These are phyloP conservation scores for Pestalotiopsis sp. DNA, from an alignment of 2,329 filamentous ascomycete genomes.

Conservation along the genomic window DNA sequence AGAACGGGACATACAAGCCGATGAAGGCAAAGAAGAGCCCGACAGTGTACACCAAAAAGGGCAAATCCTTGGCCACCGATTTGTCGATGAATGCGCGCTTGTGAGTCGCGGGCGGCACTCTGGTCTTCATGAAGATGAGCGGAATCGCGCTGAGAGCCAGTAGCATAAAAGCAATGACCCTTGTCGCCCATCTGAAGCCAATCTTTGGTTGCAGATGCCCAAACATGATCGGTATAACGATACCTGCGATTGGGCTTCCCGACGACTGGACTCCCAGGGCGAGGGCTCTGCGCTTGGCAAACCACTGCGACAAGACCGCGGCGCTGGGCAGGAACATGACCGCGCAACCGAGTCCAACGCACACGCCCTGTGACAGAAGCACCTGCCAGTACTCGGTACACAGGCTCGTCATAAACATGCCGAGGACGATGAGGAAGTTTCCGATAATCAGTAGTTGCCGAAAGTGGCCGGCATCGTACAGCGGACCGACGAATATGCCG, in stretches of 20 bases:
- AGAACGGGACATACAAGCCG: slow-evolving; percentile 40
- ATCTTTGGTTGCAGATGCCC: slow-evolving; percentile 39
- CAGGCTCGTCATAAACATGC: slow-evolving; percentile 40
- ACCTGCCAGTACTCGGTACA: slow-evolving; percentile 38
- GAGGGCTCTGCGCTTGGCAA: slow-evolving; percentile 25
- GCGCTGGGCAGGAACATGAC: slow-evolving; percentile 24
- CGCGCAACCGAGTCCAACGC: slow-evolving; percentile 24
- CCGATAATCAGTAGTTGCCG: slow-evolving; percentile 25
- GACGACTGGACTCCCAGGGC: slow-evolving; percentile 23
- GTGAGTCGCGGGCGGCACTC: slow-evolving; percentile 23
- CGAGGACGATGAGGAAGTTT: slow-evolving; percentile 27
- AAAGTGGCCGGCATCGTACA: slow-evolving; percentile 37
- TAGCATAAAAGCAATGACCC: slow-evolving; percentile 43
- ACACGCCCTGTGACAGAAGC: slow-evolving; percentile 26
- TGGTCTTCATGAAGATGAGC: slow-evolving; percentile 29
- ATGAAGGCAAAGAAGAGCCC: slow-evolving; percentile 33
- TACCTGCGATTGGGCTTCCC: slow-evolving; percentile 32
- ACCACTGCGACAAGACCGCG: slow-evolving; percentile 32
- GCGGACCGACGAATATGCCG: slow-evolving; percentile 32
- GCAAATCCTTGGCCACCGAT: slow-evolving; percentile 28
- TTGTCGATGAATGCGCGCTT: slow-evolving; percentile 28
- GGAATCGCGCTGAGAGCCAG: slow-evolving; percentile 28
- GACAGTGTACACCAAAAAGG: slow-evolving; percentile 29
- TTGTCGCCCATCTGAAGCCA: slow-evolving; percentile 54
- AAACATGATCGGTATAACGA: slow-evolving; percentile 47